Conservation (phyloP, 2,329 filamentous ascomycete genomes). For the Colletotrichum caudatum region DNA sequence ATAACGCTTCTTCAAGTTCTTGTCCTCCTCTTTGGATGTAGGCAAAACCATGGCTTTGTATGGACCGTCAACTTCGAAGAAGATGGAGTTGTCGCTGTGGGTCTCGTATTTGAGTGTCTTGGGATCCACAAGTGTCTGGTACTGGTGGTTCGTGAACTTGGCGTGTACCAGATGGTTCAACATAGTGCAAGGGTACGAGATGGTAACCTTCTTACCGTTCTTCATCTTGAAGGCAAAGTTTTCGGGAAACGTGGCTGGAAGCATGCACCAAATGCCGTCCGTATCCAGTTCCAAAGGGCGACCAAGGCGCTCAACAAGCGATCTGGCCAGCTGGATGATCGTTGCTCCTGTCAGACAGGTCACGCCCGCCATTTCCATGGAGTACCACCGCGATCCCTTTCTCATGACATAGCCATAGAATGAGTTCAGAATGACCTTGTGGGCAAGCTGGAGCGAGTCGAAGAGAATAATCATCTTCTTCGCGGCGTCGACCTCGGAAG, state of each 20-base stretch:
- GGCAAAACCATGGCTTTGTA: slow-evolving; percentile 98
- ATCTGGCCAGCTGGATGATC: slow-evolving; percentile 96
- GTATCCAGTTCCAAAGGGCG: slow-evolving; percentile 95
- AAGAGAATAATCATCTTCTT: slow-evolving; percentile 99
- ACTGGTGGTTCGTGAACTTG: slow-evolving; percentile 96
- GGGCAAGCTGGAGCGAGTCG: slow-evolving; percentile 94
- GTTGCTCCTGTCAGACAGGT: slow-evolving; percentile 96
- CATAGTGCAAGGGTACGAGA: slow-evolving; percentile 99
- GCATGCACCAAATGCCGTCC: slow-evolving; percentile 99
- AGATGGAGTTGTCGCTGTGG: slow-evolving; percentile 98
- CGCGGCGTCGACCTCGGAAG: slow-evolving; percentile 85
- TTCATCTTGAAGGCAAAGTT: slow-evolving; percentile 95
- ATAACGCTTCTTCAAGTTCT: slow-evolving; percentile 99
- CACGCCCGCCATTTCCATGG: slow-evolving; percentile 98
- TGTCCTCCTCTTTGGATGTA: slow-evolving; percentile 98
- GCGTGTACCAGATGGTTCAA: slow-evolving; percentile 96
- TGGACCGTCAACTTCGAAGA: slow-evolving; percentile 98
- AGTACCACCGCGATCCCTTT: slow-evolving; percentile 99
- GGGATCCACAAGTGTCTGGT: slow-evolving; percentile 87
- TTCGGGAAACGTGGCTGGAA: slow-evolving; percentile 95
- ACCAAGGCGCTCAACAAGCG: slow-evolving; percentile 92
- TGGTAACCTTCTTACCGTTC: slow-evolving; percentile 94
- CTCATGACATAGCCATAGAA: slow-evolving; percentile 99
- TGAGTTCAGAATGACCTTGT: slow-evolving; percentile 99
- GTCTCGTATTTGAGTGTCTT: slow-evolving; percentile 91